Evolutionary conservation across 2,329 filamentous ascomycete species (phyloP).

Genomic region (Fusarium buharicum): DNA sequence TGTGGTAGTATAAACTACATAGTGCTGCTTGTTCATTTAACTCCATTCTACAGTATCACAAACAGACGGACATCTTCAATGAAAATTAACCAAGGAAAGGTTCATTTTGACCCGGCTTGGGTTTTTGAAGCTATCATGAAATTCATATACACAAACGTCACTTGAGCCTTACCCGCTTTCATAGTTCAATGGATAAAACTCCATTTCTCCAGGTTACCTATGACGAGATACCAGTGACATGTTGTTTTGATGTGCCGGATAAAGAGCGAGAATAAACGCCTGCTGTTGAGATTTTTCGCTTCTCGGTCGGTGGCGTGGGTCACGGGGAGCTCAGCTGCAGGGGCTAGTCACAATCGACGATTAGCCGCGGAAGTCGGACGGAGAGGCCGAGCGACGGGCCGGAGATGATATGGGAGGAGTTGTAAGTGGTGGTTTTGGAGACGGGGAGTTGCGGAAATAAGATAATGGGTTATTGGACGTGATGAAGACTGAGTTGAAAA

Average conservation of each 20-base stretch:
- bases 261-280: conserved; percentile 13
- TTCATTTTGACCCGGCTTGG: too few relatives aligned
- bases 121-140: too few relatives aligned
- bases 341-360: conserved; percentile 6
- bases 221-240: conserved; percentile 14
- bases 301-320: conserved; percentile 13
- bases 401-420: not conserved
- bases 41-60: too few relatives aligned
- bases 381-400: conserved; percentile 28
- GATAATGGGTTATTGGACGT: too few relatives aligned
- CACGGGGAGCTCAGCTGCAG: conserved; percentile 35
- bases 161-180: too few relatives aligned
- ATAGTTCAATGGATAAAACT: not conserved
- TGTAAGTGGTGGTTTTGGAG: not conserved
- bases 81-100: too few relatives aligned
- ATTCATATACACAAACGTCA: too few relatives aligned
- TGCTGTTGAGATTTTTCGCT: conserved; percentile 11
- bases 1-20: too few relatives aligned
- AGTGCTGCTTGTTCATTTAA: too few relatives aligned
- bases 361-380: conserved; percentile 36
- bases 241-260: conserved; percentile 17
- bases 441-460: conserved; percentile 21
- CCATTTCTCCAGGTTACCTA: conserved; percentile 3
- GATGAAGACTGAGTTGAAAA: too few relatives aligned
- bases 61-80: too few relatives aligned